These are phyloP conservation scores for Patellaria atrata DNA, from an alignment of 495 filamentous ascomycete species.

Conservation along the genomic window DNA sequence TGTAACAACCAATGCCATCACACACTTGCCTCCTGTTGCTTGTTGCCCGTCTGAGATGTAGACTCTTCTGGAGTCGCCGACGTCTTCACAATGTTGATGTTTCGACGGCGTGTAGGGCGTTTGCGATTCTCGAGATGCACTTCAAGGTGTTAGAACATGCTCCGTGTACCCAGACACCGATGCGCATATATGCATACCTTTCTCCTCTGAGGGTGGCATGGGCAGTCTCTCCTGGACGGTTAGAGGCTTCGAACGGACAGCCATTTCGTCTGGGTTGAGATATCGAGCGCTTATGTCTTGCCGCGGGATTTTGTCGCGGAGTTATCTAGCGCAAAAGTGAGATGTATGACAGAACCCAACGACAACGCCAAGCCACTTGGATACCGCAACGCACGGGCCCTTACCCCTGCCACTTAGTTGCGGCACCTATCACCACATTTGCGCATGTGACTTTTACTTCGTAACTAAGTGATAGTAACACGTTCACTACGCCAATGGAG, in stretches of 20 bases:
- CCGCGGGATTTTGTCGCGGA: slow-evolving; percentile 8
- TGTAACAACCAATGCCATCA: slow-evolving; percentile 3
- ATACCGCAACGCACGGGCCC: slow-evolving; percentile 4
- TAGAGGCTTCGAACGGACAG: slow-evolving; percentile 7
- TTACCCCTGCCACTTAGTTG: slow-evolving; percentile 5
- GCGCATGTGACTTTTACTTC: slow-evolving; percentile 8
- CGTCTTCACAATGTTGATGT: slow-evolving; percentile 5
- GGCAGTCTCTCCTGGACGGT: slow-evolving; percentile 6
- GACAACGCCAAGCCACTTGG: slow-evolving; percentile 10
- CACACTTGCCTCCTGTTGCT: slow-evolving; percentile 7
- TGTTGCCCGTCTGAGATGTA: slow-evolving; percentile 4
- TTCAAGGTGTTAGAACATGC: slow-evolving; percentile 8
- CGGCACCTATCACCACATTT: slow-evolving; percentile 7
- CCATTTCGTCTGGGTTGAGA: slow-evolving; percentile 5
- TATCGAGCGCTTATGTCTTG: slow-evolving; percentile 8
- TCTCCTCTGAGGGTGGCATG: slow-evolving; percentile 8
- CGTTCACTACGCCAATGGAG: slow-evolving; percentile 4
- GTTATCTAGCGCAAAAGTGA: slow-evolving; percentile 11
- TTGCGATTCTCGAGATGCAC: slow-evolving; percentile 5
- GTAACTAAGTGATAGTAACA: slow-evolving; percentile 4
- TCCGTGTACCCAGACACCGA: neutral
- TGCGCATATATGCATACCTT: slow-evolving; percentile 6
- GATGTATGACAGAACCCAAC: slow-evolving; percentile 8
- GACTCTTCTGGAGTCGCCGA: slow-evolving; percentile 4
- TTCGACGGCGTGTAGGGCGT: slow-evolving; percentile 3